phyloP scores from a whole-genome alignment of 2,329 filamentous ascomycete genomes.

The Botryotinia calthae region DNA sequence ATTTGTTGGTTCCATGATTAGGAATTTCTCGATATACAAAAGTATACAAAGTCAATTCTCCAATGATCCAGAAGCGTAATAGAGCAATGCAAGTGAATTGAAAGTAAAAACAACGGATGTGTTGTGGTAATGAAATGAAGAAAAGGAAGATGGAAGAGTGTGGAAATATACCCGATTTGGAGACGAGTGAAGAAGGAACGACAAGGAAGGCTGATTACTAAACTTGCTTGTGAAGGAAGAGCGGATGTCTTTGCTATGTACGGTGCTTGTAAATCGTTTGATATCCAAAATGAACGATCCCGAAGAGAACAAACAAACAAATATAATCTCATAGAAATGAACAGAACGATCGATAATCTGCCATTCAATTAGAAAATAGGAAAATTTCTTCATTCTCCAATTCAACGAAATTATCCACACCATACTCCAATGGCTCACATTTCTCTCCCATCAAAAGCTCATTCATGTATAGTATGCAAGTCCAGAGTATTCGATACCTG shows the following conservation, averaged over 20 bases:
- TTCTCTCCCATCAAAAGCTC: background rate
- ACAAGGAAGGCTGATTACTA: background rate
- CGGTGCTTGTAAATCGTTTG: background rate
- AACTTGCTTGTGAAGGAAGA: background rate
- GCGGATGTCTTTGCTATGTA: background rate
- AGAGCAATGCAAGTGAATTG: fast-evolving
- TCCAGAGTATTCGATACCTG: background rate
- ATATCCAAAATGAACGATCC: background rate
- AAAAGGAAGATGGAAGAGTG: background rate
- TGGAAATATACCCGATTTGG: background rate
- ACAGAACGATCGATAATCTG: fast-evolving
- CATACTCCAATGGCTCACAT: background rate
- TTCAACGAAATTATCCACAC: background rate
- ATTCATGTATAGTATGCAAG: too few relatives aligned
- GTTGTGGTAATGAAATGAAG: too few relatives aligned
- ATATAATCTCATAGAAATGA: fast-evolving
- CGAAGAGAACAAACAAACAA: background rate
- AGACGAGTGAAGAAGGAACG: background rate
- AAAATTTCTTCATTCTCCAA: background rate
- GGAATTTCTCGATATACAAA: background rate
- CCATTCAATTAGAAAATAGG: background rate
- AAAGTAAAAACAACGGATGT: background rate
- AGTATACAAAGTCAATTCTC: background rate
- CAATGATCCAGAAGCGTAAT: background rate
- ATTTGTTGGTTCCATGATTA: background rate